Conservation (phyloP, 176 grass and related monocot genomes). For the Luzula sylvatica region DNA sequence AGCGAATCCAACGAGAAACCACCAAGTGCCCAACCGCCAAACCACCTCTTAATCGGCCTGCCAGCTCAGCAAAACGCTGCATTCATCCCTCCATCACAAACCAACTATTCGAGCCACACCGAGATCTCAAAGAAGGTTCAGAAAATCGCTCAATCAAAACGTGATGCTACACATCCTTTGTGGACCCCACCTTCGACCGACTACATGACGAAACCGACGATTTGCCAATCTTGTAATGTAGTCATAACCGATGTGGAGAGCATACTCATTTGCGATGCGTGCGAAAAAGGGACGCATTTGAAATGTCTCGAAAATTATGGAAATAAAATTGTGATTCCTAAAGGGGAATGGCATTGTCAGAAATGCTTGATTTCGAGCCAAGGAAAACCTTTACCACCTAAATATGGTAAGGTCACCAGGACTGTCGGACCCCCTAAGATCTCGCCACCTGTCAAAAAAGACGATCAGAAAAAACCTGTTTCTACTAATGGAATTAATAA, state of each 20-base stretch:
- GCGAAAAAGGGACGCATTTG: conserved; percentile 89
- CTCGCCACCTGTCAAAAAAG: conserved; percentile 31
- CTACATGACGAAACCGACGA: conserved; percentile 59
- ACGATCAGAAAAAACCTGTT: conserved; percentile 40
- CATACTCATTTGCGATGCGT: conserved; percentile 94
- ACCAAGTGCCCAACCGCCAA: conserved; percentile 18
- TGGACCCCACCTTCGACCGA: conserved; percentile 93
- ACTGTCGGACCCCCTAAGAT: conserved; percentile 43
- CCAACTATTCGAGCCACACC: conserved; percentile 43
- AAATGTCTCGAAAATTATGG: conserved; percentile 78
- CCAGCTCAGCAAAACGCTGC: conserved; percentile 39
- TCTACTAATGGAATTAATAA: conserved; percentile 14
- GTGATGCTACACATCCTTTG: conserved; percentile 37
- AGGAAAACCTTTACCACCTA: conserved; percentile 87
- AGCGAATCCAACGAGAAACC: conserved; percentile 33
- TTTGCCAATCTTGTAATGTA: conserved; percentile 85
- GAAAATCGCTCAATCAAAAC: conserved; percentile 32
- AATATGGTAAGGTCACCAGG: conserved; percentile 96
- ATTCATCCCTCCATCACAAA: conserved; percentile 33
- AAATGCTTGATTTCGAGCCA: conserved; percentile 62
- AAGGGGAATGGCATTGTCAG: conserved; percentile 90
- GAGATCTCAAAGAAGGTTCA: conserved; percentile 75
- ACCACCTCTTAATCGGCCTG: conserved; percentile 39
- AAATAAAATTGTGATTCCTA: conserved; percentile 54
- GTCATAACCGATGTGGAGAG: conserved; percentile 56